These are phyloP conservation scores for Aspergillus bridgeri DNA, from an alignment of 495 filamentous ascomycete genomes.

Conservation along the genomic window DNA sequence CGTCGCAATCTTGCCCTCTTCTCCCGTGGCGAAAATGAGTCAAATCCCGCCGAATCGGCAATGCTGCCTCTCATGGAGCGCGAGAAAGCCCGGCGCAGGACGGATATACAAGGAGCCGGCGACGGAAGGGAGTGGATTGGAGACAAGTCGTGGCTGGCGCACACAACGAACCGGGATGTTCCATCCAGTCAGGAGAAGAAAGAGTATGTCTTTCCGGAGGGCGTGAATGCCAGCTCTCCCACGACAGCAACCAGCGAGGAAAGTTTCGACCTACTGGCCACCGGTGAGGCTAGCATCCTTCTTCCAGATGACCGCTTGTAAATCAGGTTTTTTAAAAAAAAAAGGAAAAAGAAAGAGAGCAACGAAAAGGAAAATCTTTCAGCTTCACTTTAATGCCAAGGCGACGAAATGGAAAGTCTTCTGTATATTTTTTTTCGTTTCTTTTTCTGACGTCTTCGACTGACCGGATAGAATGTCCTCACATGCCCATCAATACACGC, in stretches of 20 bases:
- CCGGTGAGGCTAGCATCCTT: conserved; percentile 45
- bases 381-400: neutral
- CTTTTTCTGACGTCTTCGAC: neutral
- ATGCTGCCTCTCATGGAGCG: conserved; percentile 45
- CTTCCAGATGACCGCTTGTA: conserved; percentile 26
- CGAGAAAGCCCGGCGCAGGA: conserved; percentile 31
- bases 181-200: conserved; percentile 18
- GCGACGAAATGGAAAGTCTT: neutral
- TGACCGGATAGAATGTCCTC: neutral
- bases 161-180: conserved; percentile 16
- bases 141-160: conserved; percentile 32
- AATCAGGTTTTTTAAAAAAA: neutral
- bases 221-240: conserved; percentile 28
- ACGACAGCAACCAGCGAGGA: conserved; percentile 54
- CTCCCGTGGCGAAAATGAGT: conserved; percentile 14
- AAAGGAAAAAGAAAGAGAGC: conserved; percentile 1
- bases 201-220: conserved; percentile 16
- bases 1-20: conserved; percentile 59
- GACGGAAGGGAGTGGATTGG: conserved; percentile 59
- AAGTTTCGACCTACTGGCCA: conserved; percentile 57
- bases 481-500: neutral
- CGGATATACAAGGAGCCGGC: conserved; percentile 30
- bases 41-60: conserved; percentile 6
- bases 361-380: conserved; percentile 1
- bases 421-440: neutral